Conservation (phyloP, 345 rosid genomes). For the Salix dunnii region DNA sequence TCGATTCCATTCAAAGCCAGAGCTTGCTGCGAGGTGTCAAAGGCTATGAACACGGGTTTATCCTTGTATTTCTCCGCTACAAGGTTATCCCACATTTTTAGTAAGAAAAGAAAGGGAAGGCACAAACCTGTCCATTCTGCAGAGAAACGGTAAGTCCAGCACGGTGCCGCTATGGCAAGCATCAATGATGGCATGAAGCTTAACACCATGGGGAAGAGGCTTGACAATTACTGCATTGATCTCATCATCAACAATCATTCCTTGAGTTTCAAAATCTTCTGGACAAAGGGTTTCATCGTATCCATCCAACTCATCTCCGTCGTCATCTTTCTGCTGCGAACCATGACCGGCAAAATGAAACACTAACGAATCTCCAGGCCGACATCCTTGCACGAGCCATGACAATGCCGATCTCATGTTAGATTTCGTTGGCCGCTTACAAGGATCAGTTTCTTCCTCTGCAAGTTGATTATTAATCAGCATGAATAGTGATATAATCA, state of each 20-base stretch:
- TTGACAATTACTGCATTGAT: slow-evolving; percentile 69
- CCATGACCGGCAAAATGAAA: slow-evolving; percentile 95
- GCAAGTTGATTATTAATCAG: slow-evolving; percentile 19
- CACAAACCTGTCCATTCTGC: slow-evolving; percentile 78
- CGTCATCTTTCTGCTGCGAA: slow-evolving; percentile 54
- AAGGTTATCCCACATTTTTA: background rate
- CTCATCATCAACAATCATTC: slow-evolving; percentile 86
- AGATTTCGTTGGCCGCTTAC: slow-evolving; percentile 55
- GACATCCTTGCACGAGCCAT: slow-evolving; percentile 70
- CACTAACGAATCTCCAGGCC: slow-evolving; percentile 77
- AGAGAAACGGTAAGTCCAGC: slow-evolving; percentile 73
- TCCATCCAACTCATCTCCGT: slow-evolving; percentile 80
- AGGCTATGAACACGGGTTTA: background rate
- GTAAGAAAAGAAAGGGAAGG: background rate
- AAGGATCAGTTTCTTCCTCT: slow-evolving; percentile 75
- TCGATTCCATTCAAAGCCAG: background rate
- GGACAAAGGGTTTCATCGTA: slow-evolving; percentile 91
- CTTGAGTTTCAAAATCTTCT: slow-evolving; percentile 55
- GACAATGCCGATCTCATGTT: slow-evolving; percentile 70
- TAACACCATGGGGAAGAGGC: slow-evolving; percentile 81
- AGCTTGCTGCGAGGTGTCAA: background rate
- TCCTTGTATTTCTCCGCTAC: background rate
- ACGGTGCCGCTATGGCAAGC: slow-evolving; percentile 94
- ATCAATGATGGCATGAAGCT: slow-evolving; percentile 86
- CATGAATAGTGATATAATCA: background rate